Evolutionary conservation across 768 basidiomycete genomes (phyloP).

Genomic region (Boletus rex-veris): DNA sequence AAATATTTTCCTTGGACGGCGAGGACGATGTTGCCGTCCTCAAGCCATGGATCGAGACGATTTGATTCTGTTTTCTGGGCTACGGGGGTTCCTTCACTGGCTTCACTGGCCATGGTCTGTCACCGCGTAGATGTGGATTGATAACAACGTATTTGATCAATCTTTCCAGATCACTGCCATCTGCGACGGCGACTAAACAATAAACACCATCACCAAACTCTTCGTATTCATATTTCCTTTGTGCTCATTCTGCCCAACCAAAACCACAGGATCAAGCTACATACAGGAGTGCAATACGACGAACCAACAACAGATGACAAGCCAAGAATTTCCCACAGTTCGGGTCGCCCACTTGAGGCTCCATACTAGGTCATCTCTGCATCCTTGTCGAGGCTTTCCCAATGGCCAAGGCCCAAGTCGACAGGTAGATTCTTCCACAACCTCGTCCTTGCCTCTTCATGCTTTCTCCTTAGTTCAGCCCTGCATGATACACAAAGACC

Average conservation of each 20-base stretch:
- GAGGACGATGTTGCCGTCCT: slow-evolving; percentile 33
- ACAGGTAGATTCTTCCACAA: slow-evolving; percentile 3
- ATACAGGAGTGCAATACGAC: no score
- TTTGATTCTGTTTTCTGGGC: background rate
- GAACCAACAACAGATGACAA: no score
- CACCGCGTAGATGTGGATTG: background rate
- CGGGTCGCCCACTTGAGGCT: no score
- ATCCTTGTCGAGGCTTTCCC: slow-evolving; percentile 6
- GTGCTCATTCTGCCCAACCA: background rate
- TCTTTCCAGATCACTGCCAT: no score
- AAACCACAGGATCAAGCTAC: no score
- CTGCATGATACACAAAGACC: background rate
- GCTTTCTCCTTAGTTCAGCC: background rate
- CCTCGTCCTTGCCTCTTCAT: background rate
- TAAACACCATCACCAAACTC: no score
- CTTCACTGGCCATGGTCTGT: background rate
- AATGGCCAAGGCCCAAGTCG: slow-evolving; percentile 1
- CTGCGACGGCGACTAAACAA: no score
- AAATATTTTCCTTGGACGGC: slow-evolving; percentile 25
- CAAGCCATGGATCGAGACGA: slow-evolving; percentile 22
- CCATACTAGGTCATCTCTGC: background rate
- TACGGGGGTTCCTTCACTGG: background rate
- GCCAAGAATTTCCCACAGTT: no score
- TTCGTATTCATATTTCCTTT: no score
- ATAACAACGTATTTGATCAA: no score